A percentile compares a stretch with the other conserved stretches of the same genome.
Conservation (phyloP, 2,329 filamentous ascomycete genomes). For the Neonectria faginata region DNA sequence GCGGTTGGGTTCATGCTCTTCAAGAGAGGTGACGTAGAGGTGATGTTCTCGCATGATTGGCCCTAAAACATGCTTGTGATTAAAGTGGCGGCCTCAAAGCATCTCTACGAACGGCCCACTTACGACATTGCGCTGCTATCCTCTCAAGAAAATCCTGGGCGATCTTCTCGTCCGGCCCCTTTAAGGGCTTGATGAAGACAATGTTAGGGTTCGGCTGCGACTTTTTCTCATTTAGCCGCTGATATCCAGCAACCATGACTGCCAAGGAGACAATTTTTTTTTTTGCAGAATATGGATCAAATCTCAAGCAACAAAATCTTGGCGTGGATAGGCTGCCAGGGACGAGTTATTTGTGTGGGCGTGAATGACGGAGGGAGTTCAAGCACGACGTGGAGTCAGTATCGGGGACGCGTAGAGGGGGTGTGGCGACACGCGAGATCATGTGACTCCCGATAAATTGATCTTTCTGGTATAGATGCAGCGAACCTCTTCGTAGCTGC, state of each 20-base stretch:
- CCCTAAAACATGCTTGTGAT: conserved; percentile 52
- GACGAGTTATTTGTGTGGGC: neutral
- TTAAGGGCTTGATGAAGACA: conserved; percentile 85
- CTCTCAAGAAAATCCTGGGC: conserved; percentile 79
- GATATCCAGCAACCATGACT: conserved; percentile 80
- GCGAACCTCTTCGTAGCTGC: neutral
- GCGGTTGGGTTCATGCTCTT: conserved; percentile 83
- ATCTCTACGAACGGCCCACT: conserved; percentile 35
- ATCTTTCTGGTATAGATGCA: neutral
- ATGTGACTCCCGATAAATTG: conserved; percentile 22
- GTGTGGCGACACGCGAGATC: conserved; percentile 22
- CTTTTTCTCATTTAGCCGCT: conserved; percentile 80
- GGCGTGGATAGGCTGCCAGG: neutral
- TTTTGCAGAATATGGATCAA: neutral
- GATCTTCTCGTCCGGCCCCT: conserved; percentile 70
- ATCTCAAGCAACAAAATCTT: neutral
- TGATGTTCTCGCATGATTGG: conserved; percentile 77
- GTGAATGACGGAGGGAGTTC: conserved; percentile 14
- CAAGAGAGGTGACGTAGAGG: conserved; percentile 75
- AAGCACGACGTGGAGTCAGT: conserved; percentile 14
- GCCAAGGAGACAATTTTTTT: neutral
- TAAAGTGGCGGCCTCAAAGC: neutral
- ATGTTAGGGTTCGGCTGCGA: conserved; percentile 82
- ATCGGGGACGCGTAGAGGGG: conserved; percentile 26
- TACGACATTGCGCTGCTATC: conserved; percentile 83